phyloP scores from a whole-genome alignment of 2,329 filamentous ascomycete species.

The Aspergillus chevalieri region DNA sequence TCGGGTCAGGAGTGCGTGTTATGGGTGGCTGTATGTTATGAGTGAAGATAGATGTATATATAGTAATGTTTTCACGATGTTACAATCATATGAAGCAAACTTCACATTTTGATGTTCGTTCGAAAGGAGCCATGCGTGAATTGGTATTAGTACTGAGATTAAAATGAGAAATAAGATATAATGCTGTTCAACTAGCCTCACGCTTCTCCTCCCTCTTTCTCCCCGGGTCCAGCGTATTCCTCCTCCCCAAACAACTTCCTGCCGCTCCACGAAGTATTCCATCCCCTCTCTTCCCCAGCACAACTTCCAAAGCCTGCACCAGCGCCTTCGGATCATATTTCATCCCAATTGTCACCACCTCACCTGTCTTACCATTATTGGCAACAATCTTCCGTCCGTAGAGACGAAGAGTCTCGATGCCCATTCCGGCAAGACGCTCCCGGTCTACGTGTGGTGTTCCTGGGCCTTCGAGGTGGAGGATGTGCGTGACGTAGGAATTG shows the following conservation, averaged over 20 bases:
- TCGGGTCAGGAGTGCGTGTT: constrained; percentile 1
- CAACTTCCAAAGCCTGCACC: constrained; percentile 67
- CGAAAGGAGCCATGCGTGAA: not conserved
- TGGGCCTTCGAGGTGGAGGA: constrained; percentile 70
- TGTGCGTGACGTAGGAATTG: constrained; percentile 69
- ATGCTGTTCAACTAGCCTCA: not conserved
- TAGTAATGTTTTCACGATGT: not conserved
- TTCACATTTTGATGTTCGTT: not conserved
- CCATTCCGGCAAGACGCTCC: constrained; percentile 55
- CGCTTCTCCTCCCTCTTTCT: constrained; percentile 13
- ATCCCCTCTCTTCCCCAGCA: constrained; percentile 62
- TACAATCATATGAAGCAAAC: too few species aligned
- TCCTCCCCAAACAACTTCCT: constrained; percentile 43
- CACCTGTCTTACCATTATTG: constrained; percentile 31
- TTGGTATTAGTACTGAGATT: not conserved
- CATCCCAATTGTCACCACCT: constrained; percentile 49
- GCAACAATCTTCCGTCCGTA: constrained; percentile 59
- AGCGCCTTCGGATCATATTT: constrained; percentile 72
- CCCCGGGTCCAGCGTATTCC: constrained; percentile 51
- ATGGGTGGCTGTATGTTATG: not conserved
- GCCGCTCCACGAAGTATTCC: constrained; percentile 37
- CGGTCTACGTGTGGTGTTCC: constrained; percentile 66
- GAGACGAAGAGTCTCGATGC: constrained; percentile 70
- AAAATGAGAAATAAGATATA: not conserved
- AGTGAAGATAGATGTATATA: not conserved